Evolutionary conservation across 805 yeast species (phyloP).

Genomic region (Pachysolen tannophilus): DNA sequence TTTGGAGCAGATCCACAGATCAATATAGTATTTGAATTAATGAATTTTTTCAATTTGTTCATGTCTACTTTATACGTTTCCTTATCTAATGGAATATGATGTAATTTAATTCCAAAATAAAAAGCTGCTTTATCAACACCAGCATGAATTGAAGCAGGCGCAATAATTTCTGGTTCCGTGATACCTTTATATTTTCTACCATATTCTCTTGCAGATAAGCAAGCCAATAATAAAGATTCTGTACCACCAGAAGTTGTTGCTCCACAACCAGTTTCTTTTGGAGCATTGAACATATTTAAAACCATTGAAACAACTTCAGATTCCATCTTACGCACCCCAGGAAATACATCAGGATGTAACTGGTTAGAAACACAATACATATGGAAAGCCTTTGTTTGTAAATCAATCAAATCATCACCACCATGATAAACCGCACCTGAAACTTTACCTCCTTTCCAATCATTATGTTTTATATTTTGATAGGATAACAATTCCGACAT

Average conservation of each 20-base stretch:
- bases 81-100: constrained; percentile 72
- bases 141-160: constrained; percentile 89
- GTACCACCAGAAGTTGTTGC: constrained; percentile 93
- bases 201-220: constrained; percentile 79
- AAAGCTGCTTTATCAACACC: constrained; percentile 90
- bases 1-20: constrained; percentile 94
- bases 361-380: constrained; percentile 86
- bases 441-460: constrained; percentile 80
- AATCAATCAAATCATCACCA: constrained; percentile 62
- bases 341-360: constrained; percentile 94
- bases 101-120: constrained; percentile 80
- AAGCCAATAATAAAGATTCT: constrained; percentile 80
- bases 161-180: constrained; percentile 73
- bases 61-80: constrained; percentile 61
- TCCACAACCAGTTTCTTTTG: constrained; percentile 57
- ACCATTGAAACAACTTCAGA: constrained; percentile 93
- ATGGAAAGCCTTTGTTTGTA: constrained; percentile 73
- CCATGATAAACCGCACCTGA: constrained; percentile 98
- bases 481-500: constrained; percentile 41
- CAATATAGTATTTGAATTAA: constrained; percentile 74
- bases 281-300: constrained; percentile 72
- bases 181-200: constrained; percentile 55
- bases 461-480: constrained; percentile 49
- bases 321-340: constrained; percentile 95
- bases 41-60: constrained; percentile 49